phyloP scores from a whole-genome alignment of 768 basidiomycete species.

The Calvatia gigantea region DNA sequence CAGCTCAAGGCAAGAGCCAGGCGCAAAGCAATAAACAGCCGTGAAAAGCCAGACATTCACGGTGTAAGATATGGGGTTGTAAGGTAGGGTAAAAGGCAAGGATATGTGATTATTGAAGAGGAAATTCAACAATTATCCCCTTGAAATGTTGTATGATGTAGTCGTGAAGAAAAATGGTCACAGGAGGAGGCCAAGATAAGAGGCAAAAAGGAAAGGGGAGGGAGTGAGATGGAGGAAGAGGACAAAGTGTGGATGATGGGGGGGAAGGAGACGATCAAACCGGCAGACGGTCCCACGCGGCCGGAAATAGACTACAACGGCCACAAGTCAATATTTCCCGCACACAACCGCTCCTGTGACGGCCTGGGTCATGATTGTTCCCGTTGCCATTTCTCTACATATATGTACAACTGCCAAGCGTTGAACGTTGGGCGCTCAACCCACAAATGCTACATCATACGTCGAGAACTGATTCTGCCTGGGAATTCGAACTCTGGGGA shows the following conservation, averaged over 20 bases:
- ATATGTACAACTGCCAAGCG: background rate
- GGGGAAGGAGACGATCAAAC: constrained; percentile 5
- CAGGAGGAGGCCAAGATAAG: background rate
- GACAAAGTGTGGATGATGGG: constrained; percentile 2
- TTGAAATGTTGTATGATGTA: background rate
- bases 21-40: constrained; percentile 1
- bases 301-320: background rate
- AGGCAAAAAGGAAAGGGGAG: background rate
- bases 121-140: background rate
- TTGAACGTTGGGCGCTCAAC: background rate
- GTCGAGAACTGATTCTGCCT: too few relatives aligned
- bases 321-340: background rate
- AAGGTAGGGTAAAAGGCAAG: background rate
- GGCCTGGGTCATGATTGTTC: too few relatives aligned
- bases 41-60: constrained; percentile 5
- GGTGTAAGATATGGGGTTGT: background rate
- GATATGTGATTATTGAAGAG: background rate
- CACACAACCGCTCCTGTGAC: background rate
- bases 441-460: too few relatives aligned
- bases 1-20: constrained; percentile 8
- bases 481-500: too few relatives aligned
- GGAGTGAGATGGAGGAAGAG: background rate
- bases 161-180: background rate
- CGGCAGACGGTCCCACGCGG: background rate
- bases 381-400: too few relatives aligned